A percentile compares a stretch with the other conserved stretches of the same genome.
Evolutionary conservation across 2,329 filamentous ascomycete genomes (phyloP).

Genomic region (Paracoccidioides lutzii): DNA sequence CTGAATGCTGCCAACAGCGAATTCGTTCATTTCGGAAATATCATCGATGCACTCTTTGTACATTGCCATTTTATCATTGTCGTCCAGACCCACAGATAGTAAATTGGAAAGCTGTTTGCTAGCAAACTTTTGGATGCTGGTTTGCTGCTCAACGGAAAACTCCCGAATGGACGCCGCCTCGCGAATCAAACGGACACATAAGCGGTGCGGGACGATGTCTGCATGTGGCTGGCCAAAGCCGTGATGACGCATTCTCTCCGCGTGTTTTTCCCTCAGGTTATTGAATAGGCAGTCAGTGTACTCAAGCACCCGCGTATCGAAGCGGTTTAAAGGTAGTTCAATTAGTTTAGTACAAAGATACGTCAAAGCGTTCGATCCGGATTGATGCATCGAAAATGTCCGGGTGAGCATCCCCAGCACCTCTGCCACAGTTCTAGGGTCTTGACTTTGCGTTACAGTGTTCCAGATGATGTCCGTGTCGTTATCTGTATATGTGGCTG

Average conservation of each 20-base stretch:
- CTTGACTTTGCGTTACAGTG: constrained; percentile 66
- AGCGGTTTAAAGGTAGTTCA: constrained; percentile 48
- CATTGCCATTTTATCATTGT: constrained; percentile 47
- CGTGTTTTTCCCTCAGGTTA: constrained; percentile 35
- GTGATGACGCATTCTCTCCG: constrained; percentile 17
- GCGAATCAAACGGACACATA: constrained; percentile 56
- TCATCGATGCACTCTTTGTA: constrained; percentile 56
- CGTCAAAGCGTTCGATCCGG: constrained; percentile 36
- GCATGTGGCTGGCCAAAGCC: constrained; percentile 16
- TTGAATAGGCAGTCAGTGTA: constrained; percentile 48
- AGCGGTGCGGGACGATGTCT: constrained; percentile 36
- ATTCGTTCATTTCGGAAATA: constrained; percentile 49
- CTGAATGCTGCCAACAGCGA: constrained; percentile 60
- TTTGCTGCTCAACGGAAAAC: constrained; percentile 44
- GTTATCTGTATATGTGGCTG: constrained; percentile 53
- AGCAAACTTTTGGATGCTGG: constrained; percentile 52
- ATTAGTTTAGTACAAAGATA: constrained; percentile 62
- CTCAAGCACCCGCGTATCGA: constrained; percentile 48
- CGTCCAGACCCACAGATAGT: constrained; percentile 43
- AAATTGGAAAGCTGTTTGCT: constrained; percentile 48
- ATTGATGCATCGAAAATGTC: constrained; percentile 35
- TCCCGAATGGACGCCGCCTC: constrained; percentile 50
- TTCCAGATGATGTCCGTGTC: constrained; percentile 78
- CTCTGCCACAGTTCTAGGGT: constrained; percentile 72
- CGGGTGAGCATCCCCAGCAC: constrained; percentile 53